Evolutionary conservation across 2,329 filamentous ascomycete genomes (phyloP).

Genomic region (Exophiala viscosa): DNA sequence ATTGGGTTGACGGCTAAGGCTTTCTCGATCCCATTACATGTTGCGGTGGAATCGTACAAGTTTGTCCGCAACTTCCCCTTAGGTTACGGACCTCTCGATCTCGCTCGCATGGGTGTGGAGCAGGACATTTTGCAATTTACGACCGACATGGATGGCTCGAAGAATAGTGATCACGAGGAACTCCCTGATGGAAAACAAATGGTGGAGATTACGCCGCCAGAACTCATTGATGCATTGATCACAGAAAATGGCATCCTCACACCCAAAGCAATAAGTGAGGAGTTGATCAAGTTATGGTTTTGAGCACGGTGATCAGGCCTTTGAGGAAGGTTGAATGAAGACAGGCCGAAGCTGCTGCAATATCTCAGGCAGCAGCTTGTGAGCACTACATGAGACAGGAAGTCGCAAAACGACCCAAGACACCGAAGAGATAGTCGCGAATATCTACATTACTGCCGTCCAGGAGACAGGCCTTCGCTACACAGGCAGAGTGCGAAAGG

Average conservation of each 20-base stretch:
- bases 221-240: conserved; percentile 61
- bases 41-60: conserved; percentile 93
- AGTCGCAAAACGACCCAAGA: no score
- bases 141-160: conserved; percentile 46
- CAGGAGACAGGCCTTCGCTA: no score
- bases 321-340: no score
- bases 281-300: conserved; percentile 62
- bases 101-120: conserved; percentile 62
- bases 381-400: no score
- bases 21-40: conserved; percentile 75
- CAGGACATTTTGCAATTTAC: conserved; percentile 74
- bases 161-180: conserved; percentile 25
- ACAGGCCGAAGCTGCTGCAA: no score
- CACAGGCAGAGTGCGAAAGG: no score
- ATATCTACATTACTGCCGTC: no score
- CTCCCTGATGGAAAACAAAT: conserved; percentile 32
- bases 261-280: conserved; percentile 63
- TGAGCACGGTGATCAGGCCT: conserved; percentile 26
- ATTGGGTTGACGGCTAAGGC: conserved; percentile 75
- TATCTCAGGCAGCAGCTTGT: no score
- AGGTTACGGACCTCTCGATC: conserved; percentile 37
- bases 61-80: conserved; percentile 85
- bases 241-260: conserved; percentile 62
- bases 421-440: no score
- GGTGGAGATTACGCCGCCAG: conserved; percentile 54